phyloP scores from a whole-genome alignment of 2,329 filamentous ascomycete genomes.

The Thermoascus crustaceus region DNA sequence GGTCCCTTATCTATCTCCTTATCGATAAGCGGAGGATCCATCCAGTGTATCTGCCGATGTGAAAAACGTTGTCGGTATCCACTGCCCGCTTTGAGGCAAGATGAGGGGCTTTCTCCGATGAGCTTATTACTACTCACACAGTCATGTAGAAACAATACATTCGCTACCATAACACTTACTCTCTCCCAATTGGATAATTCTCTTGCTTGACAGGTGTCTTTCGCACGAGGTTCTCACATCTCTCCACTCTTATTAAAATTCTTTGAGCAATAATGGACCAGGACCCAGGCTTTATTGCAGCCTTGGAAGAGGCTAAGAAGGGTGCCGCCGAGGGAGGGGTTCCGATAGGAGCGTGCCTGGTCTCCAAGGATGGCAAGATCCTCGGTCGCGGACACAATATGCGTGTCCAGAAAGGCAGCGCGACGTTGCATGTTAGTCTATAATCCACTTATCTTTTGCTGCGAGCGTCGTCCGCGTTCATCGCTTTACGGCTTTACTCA shows the following conservation, averaged over 20 bases:
- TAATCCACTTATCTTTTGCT: slow-evolving; percentile 1
- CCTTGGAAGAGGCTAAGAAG: slow-evolving; percentile 49
- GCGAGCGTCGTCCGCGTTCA: no score
- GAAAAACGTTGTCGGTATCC: neutral
- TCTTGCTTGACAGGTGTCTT: no score
- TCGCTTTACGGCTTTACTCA: slow-evolving; percentile 3
- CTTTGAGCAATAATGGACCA: slow-evolving; percentile 22
- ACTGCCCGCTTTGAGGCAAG: no score
- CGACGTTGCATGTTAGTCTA: slow-evolving; percentile 63
- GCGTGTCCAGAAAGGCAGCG: slow-evolving; percentile 63
- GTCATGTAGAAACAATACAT: no score
- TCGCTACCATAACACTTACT: no score
- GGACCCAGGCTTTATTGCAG: slow-evolving; percentile 48
- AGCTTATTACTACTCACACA: no score
- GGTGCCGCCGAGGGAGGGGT: slow-evolving; percentile 51
- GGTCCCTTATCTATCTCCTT: no score
- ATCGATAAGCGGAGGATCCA: slow-evolving; percentile 18
- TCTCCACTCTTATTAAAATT: neutral
- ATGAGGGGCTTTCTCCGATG: slow-evolving; percentile 3
- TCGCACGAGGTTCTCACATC: neutral
- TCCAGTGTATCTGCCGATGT: neutral
- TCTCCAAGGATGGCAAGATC: slow-evolving; percentile 61
- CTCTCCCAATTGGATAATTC: no score
- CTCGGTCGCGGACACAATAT: slow-evolving; percentile 67
- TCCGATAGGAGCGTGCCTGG: slow-evolving; percentile 53